Percentiles rank a stretch among this genome's conserved stretches.
phyloP scores from a whole-genome alignment of 257 asterid species.

The Primulina tabacum region DNA sequence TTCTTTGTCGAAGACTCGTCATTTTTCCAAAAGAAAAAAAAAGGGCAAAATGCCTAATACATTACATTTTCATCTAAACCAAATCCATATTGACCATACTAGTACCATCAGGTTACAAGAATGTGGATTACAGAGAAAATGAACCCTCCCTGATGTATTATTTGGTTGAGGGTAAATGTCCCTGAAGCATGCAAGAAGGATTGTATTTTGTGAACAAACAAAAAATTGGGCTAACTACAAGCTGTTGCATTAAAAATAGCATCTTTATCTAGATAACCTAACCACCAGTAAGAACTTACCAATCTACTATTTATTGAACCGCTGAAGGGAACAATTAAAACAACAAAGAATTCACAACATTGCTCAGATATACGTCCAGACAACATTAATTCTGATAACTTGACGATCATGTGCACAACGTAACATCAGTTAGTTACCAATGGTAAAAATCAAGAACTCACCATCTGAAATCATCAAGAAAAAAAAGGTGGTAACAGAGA shows the following conservation, averaged over 20 bases:
- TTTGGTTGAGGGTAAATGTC: background rate
- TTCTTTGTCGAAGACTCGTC: no score
- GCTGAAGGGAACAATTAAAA: background rate
- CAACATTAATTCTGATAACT: no score
- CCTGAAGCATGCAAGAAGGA: background rate
- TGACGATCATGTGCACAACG: no score
- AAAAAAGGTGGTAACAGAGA: background rate
- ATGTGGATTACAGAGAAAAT: background rate
- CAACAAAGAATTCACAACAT: no score
- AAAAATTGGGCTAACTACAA: background rate
- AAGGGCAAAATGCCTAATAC: background rate
- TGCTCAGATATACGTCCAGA: no score
- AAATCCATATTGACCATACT: background rate
- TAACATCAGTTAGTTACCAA: no score
- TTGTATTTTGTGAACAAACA: background rate
- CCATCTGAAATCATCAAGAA: background rate
- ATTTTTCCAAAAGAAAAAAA: background rate
- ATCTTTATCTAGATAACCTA: background rate
- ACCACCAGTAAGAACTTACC: background rate
- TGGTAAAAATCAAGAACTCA: no score
- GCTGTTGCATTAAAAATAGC: background rate
- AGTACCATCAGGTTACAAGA: background rate
- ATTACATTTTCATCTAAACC: background rate
- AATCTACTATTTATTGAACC: background rate
- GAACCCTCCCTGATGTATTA: background rate